These are phyloP conservation scores for Colletotrichum paranaense DNA, from an alignment of 2,329 filamentous ascomycete genomes.

Conservation along the genomic window DNA sequence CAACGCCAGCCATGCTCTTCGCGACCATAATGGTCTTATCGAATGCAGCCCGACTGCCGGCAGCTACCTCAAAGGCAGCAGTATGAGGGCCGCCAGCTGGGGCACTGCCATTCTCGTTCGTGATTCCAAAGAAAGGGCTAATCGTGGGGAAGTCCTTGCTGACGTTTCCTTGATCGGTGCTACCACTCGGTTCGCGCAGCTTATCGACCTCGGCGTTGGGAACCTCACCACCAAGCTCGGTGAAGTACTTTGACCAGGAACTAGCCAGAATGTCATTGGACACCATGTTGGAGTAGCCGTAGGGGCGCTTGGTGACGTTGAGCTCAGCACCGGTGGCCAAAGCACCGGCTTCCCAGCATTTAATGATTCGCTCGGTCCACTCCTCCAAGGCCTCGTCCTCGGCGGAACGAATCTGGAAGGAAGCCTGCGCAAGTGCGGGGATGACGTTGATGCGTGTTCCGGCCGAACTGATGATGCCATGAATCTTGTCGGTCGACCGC, in stretches of 20 bases:
- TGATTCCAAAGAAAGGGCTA: conserved; percentile 42
- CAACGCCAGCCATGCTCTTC: conserved; percentile 60
- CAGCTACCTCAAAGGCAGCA: conserved; percentile 61
- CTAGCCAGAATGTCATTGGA: conserved; percentile 42
- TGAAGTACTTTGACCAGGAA: conserved; percentile 40
- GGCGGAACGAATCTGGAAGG: conserved; percentile 66
- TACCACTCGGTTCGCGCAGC: conserved; percentile 38
- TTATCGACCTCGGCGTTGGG: conserved; percentile 42
- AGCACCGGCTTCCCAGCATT: conserved; percentile 43
- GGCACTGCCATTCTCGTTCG: conserved; percentile 38
- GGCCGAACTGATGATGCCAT: conserved; percentile 57
- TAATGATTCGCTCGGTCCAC: conserved; percentile 38
- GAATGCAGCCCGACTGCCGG: conserved; percentile 60
- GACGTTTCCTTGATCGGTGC: conserved; percentile 45
- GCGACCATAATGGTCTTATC: conserved; percentile 57
- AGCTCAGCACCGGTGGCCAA: conserved; percentile 45
- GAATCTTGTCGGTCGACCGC: conserved; percentile 59
- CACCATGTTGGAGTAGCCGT: conserved; percentile 46
- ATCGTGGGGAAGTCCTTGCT: conserved; percentile 44
- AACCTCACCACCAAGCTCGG: conserved; percentile 38
- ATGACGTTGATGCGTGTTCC: conserved; percentile 56
- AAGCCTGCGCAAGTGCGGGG: conserved; percentile 66
- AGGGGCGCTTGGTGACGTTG: conserved; percentile 48
- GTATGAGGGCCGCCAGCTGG: conserved; percentile 58
- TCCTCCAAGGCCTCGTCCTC: conserved; percentile 43